These are phyloP conservation scores for Colletotrichum simmondsii DNA, from an alignment of 2,329 filamentous ascomycete genomes.

Conservation along the genomic window DNA sequence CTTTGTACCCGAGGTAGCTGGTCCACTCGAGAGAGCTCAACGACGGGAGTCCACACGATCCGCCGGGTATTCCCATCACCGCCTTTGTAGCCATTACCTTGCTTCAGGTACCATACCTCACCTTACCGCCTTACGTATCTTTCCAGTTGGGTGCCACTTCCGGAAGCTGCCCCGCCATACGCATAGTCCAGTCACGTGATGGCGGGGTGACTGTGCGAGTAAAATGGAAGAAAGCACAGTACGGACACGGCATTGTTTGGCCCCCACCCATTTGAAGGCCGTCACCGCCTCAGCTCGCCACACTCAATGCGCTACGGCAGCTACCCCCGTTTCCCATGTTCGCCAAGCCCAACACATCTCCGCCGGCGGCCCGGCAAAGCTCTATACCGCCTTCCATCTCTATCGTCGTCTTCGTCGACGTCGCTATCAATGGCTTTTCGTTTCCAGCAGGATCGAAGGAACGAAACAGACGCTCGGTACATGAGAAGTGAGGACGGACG, in stretches of 20 bases:
- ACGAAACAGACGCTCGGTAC: neutral
- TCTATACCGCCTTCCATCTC: neutral
- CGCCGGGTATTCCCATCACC: conserved; percentile 29
- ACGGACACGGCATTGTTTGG: neutral
- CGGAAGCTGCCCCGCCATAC: conserved; percentile 28
- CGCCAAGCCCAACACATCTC: neutral
- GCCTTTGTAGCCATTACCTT: conserved; percentile 27
- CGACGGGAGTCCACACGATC: conserved; percentile 27
- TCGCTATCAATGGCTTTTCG: neutral
- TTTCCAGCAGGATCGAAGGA: neutral
- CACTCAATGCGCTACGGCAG: neutral
- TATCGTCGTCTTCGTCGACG: neutral
- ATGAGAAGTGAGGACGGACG: neutral
- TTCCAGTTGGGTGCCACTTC: neutral
- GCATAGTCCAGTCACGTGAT: conserved; percentile 14
- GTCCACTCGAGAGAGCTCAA: conserved; percentile 7
- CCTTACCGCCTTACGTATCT: neutral
- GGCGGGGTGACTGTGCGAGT: conserved; percentile 29
- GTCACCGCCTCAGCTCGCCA: neutral
- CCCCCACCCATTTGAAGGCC: neutral
- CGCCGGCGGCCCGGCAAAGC: neutral
- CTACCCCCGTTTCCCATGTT: neutral
- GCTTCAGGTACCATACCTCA: conserved; percentile 1
- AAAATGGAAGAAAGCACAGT: neutral
- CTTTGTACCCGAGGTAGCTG: neutral